These are phyloP conservation scores for Pisolithus orientalis DNA, from an alignment of 768 basidiomycete species.

Conservation along the genomic window DNA sequence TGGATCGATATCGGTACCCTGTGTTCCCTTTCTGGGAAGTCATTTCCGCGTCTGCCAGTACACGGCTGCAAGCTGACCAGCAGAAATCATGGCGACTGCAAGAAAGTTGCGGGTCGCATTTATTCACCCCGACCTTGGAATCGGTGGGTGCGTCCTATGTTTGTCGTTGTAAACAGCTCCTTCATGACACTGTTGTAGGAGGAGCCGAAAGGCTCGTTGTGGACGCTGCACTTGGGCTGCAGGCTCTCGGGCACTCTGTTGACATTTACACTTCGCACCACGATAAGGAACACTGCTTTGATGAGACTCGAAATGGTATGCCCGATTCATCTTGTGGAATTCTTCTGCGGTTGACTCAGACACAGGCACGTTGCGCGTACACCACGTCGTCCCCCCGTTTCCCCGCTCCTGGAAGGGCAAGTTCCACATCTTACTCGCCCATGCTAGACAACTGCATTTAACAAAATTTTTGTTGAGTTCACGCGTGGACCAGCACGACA, in stretches of 20 bases:
- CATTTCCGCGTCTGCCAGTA: no score
- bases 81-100: background rate
- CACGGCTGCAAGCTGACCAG: no score
- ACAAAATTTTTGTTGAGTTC: slow-evolving; percentile 54
- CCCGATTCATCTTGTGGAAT: background rate
- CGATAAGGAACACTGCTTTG: slow-evolving; percentile 82
- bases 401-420: slow-evolving; percentile 76
- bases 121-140: slow-evolving; percentile 92
- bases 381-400: slow-evolving; percentile 65
- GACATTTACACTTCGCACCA: slow-evolving; percentile 93
- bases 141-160: slow-evolving; percentile 46
- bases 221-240: slow-evolving; percentile 87
- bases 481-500: slow-evolving; percentile 51
- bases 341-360: background rate
- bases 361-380: slow-evolving; percentile 74
- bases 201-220: slow-evolving; percentile 95
- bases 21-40: no score
- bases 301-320: slow-evolving; percentile 88
- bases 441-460: slow-evolving; percentile 83
- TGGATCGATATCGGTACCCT: no score
- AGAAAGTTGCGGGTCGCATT: slow-evolving; percentile 59
- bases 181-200: slow-evolving; percentile 40
- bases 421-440: slow-evolving; percentile 86
- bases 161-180: background rate
- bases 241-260: slow-evolving; percentile 76